Conservation (phyloP, 495 filamentous ascomycete species). For the Neurospora hispaniola region DNA sequence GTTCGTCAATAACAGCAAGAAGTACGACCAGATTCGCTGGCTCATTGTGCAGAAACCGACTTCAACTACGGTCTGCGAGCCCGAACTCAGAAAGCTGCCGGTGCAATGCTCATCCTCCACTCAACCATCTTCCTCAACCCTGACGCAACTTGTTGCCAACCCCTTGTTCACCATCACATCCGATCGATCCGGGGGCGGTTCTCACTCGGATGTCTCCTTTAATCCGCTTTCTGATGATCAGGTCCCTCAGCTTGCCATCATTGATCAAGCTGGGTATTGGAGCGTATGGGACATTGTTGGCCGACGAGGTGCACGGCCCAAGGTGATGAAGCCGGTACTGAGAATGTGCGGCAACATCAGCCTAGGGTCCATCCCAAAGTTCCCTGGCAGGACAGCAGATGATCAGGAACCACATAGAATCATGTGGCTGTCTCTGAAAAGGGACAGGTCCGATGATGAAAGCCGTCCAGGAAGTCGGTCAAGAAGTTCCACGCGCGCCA, state of each 20-base stretch:
- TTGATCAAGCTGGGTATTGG: slow-evolving; percentile 68
- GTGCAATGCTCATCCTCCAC: not conserved
- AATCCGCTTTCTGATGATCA: slow-evolving; percentile 53
- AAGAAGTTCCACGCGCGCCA: not conserved
- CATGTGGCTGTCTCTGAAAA: slow-evolving; percentile 9
- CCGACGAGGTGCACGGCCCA: slow-evolving; percentile 23
- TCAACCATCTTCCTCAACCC: not conserved
- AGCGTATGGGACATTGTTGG: slow-evolving; percentile 56
- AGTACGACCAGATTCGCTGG: slow-evolving; percentile 40
- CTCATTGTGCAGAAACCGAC: slow-evolving; percentile 51
- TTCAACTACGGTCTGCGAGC: slow-evolving; percentile 49
- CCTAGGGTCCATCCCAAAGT: slow-evolving; percentile 8
- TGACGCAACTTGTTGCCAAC: slow-evolving; percentile 51
- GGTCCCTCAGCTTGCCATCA: slow-evolving; percentile 52
- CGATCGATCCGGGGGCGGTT: slow-evolving; percentile 42
- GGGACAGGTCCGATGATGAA: not conserved
- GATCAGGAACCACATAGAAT: slow-evolving; percentile 8
- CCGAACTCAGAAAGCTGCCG: slow-evolving; percentile 29
- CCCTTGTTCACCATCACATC: slow-evolving; percentile 46
- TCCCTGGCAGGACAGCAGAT: slow-evolving; percentile 4
- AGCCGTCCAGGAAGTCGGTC: not conserved
- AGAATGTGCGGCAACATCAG: slow-evolving; percentile 18
- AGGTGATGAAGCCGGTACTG: slow-evolving; percentile 17
- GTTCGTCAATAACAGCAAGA: slow-evolving; percentile 44
- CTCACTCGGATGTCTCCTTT: slow-evolving; percentile 66